Evolutionary conservation across 805 yeast genomes (phyloP).

Genomic region (Wickerhamiella spandovensis): DNA sequence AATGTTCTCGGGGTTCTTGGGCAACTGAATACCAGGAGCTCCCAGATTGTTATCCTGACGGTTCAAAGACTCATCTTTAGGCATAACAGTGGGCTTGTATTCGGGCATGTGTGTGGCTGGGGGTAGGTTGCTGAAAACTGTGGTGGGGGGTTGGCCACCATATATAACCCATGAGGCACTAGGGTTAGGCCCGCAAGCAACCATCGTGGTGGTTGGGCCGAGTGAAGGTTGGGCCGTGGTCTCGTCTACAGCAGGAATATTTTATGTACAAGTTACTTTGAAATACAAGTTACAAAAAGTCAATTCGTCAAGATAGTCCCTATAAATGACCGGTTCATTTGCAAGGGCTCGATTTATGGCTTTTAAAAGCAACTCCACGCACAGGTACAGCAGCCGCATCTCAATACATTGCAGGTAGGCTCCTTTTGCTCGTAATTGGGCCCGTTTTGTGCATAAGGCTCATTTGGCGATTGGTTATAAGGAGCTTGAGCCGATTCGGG

Average conservation of each 20-base stretch:
- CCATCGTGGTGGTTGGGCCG: too few species aligned
- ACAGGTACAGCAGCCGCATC: background rate
- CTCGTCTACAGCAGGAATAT: too few species aligned
- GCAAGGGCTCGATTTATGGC: too few species aligned
- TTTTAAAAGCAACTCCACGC: background rate
- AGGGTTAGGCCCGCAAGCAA: background rate
- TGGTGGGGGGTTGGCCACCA: background rate
- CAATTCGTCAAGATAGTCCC: too few species aligned
- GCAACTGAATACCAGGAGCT: constrained; percentile 65
- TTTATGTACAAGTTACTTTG: too few species aligned
- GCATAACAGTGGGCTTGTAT: constrained; percentile 23
- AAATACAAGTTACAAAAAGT: too few species aligned
- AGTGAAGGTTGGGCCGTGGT: too few species aligned
- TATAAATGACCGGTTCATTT: too few species aligned
- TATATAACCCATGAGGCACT: background rate
- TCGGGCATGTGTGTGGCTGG: constrained; percentile 1
- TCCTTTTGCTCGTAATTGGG: background rate
- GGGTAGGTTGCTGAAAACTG: background rate
- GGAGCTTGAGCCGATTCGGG: too few species aligned
- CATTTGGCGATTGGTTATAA: too few species aligned
- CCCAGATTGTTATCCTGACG: constrained; percentile 25
- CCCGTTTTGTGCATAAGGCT: background rate
- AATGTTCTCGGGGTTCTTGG: constrained; percentile 48
- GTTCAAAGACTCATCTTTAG: constrained; percentile 18
- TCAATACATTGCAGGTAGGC: background rate